Conservation (phyloP, 2,329 filamentous ascomycete genomes). For the Neurospora sp. region DNA sequence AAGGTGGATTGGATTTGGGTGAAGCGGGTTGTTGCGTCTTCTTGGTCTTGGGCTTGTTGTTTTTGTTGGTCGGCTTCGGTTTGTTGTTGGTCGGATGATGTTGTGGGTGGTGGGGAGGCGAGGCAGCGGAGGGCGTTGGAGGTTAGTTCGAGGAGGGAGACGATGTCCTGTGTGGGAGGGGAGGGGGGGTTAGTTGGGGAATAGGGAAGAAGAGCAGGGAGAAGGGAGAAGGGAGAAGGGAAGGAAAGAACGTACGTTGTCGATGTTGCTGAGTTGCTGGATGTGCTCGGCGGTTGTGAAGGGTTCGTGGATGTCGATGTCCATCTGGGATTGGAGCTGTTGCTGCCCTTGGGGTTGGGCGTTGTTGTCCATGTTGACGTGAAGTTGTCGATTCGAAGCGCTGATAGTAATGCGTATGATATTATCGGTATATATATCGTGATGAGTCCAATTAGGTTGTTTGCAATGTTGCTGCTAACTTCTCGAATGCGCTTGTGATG, state of each 20-base stretch:
- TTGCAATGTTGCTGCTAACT: not conserved
- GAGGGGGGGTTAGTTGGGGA: constrained; percentile 22
- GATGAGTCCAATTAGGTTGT: not conserved
- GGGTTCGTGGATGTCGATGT: constrained; percentile 30
- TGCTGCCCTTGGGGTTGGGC: not conserved
- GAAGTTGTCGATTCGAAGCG: not conserved
- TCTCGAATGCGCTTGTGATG: not conserved
- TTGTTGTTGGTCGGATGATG: constrained; percentile 17
- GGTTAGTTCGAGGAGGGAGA: constrained; percentile 35
- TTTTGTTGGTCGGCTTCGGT: constrained; percentile 14
- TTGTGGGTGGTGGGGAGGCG: constrained; percentile 22
- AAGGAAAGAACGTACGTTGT: constrained; percentile 41
- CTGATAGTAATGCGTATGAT: not conserved
- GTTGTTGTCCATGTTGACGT: constrained; percentile 8
- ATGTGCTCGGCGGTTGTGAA: constrained; percentile 72
- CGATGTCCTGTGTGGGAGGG: constrained; percentile 33
- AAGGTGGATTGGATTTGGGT: constrained; percentile 56
- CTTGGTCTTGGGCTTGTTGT: constrained; percentile 2
- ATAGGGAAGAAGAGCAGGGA: not conserved
- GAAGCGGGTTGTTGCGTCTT: constrained; percentile 44
- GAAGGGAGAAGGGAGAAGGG: not conserved
- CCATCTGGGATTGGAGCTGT: not conserved
- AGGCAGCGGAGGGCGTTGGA: constrained; percentile 55
- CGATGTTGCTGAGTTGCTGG: constrained; percentile 69
- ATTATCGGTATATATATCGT: not conserved